Evolutionary conservation across 805 yeast species (phyloP).

Genomic region (Candida yuanshanica): DNA sequence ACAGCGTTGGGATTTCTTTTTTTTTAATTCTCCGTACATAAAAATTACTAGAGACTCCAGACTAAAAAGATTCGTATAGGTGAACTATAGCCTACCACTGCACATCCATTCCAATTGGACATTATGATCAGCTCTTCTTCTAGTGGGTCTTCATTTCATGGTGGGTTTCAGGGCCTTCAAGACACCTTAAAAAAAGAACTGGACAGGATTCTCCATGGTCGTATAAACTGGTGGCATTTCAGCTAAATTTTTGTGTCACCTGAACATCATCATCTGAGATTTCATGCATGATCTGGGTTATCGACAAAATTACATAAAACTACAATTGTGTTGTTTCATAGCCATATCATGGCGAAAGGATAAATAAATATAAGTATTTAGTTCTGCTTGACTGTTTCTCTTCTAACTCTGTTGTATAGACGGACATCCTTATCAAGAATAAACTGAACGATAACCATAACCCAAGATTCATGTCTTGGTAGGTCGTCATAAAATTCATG

Average conservation of each 20-base stretch:
- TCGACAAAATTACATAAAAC: neutral
- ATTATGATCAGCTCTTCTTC: no score
- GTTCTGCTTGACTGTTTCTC: slow-evolving; percentile 30
- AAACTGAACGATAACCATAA: slow-evolving; percentile 67
- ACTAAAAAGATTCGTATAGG: no score
- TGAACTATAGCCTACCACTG: no score
- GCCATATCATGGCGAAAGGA: neutral
- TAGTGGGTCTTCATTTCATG: no score
- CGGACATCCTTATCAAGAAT: slow-evolving; percentile 60
- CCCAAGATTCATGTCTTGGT: slow-evolving; percentile 76
- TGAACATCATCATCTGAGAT: neutral
- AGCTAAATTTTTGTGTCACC: neutral
- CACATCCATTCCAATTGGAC: no score
- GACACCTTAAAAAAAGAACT: no score
- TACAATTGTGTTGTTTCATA: neutral
- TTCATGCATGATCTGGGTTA: neutral
- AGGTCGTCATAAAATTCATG: slow-evolving; percentile 76
- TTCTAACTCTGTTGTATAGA: slow-evolving; percentile 77
- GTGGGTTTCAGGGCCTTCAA: no score
- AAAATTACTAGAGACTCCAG: no score
- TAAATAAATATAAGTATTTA: neutral
- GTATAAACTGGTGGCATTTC: no score
- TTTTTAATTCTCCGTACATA: no score
- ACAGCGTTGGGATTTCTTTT: neutral
- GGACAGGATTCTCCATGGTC: no score